Evolutionary conservation across 805 yeast species (phyloP).

Genomic region (Sungouiella thailandica): DNA sequence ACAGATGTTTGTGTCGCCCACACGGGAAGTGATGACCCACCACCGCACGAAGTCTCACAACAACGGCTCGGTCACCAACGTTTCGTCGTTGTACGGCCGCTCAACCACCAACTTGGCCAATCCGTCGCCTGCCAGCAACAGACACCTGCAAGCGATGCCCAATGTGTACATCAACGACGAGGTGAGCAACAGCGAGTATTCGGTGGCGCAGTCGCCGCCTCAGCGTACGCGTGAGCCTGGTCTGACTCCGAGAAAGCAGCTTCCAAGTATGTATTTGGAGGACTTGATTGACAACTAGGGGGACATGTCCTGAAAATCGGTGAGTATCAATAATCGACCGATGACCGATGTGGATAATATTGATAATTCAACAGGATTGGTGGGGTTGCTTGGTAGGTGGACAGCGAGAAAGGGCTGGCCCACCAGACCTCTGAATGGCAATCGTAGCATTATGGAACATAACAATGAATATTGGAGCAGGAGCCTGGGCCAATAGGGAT

Average conservation of each 20-base stretch:
- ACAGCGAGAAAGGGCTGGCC: too few species aligned
- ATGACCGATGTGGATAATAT: too few species aligned
- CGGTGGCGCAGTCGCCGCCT: conserved; percentile 11
- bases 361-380: too few species aligned
- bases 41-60: conserved; percentile 27
- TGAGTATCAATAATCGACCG: too few species aligned
- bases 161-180: conserved; percentile 36
- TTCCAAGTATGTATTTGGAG: conserved; percentile 48
- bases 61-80: conserved; percentile 13
- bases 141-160: conserved; percentile 31
- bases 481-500: too few species aligned
- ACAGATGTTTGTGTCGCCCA: conserved; percentile 70
- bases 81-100: conserved; percentile 15
- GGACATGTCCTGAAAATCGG: too few species aligned
- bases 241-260: conserved; percentile 23
- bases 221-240: conserved; percentile 7
- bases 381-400: too few species aligned
- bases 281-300: conserved; percentile 38
- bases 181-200: conserved; percentile 29
- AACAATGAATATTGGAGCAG: too few species aligned
- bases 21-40: conserved; percentile 63
- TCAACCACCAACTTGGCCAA: conserved; percentile 14
- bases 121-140: conserved; percentile 20
- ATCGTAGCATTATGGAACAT: too few species aligned
- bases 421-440: too few species aligned